phyloP scores from a whole-genome alignment of 108 stramenopile species.

The Skeletonema grethae region DNA sequence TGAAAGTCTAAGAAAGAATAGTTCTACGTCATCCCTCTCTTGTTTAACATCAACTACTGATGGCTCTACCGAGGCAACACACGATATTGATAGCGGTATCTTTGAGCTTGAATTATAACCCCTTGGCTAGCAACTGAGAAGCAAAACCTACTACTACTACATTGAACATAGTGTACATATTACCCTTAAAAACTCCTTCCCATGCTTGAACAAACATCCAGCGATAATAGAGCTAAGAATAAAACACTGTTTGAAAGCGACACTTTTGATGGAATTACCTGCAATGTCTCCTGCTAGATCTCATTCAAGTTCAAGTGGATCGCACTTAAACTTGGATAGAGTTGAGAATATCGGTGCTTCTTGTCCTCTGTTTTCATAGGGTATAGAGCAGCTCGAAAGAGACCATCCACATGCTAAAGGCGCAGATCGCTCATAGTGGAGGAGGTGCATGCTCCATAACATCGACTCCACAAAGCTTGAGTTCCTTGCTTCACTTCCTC shows the following conservation, averaged over 20 bases:
- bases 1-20: background rate
- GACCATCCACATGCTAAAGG: background rate
- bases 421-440: too few relatives aligned
- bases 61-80: background rate
- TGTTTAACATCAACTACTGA: background rate
- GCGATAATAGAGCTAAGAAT: background rate
- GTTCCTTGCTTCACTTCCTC: too few relatives aligned
- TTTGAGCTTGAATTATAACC: background rate
- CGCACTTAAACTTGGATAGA: background rate
- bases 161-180: background rate
- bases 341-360: background rate
- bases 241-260: background rate
- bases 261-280: background rate
- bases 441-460: too few relatives aligned
- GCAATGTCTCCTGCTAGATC: background rate
- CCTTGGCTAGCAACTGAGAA: background rate
- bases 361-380: background rate
- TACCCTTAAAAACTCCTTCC: background rate
- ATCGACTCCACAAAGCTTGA: too few relatives aligned
- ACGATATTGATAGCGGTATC: background rate
- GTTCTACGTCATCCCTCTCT: background rate
- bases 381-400: conserved; percentile 13
- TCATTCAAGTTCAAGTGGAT: background rate
- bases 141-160: background rate
- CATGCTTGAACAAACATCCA: background rate